These are phyloP conservation scores for Geranomyces variabilis DNA, from an alignment of 192 early-diverging fungal species.

Conservation along the genomic window DNA sequence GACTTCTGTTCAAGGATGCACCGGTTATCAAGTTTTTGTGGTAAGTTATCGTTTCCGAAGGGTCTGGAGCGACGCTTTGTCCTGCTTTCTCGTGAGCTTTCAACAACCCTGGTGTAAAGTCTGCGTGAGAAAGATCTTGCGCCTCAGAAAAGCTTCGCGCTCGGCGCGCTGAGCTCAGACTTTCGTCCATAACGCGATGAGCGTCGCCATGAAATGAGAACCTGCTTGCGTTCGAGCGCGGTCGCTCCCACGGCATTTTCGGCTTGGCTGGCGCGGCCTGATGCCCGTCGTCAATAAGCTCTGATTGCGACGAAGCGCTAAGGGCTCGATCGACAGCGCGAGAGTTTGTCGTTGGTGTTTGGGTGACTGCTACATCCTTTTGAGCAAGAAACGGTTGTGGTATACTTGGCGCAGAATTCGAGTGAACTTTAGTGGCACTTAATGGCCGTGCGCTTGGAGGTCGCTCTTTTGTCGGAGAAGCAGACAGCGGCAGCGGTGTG, in stretches of 20 bases:
- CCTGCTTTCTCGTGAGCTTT: too few relatives aligned
- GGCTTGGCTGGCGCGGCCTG: not conserved
- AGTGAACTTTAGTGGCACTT: not conserved
- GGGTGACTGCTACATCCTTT: not conserved
- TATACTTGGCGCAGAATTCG: conserved; percentile 10
- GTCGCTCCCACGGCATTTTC: conserved; percentile 30
- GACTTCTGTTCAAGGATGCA: too few relatives aligned
- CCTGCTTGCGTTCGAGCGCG: not conserved
- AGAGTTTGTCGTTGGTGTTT: not conserved
- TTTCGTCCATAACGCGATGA: not conserved
- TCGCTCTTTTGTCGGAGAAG: conserved; percentile 10
- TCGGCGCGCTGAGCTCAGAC: conserved; percentile 2
- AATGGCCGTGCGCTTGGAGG: not conserved
- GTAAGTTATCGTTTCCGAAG: too few relatives aligned
- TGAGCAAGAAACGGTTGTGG: conserved; percentile 12
- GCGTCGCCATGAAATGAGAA: conserved; percentile 23
- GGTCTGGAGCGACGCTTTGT: too few relatives aligned
- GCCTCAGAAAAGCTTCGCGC: conserved; percentile 16
- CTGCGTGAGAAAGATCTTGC: conserved; percentile 1
- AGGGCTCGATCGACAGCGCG: conserved; percentile 9
- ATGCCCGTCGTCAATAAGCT: conserved; percentile 4
- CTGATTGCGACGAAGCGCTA: conserved; percentile 17
- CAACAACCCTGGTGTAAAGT: not conserved
- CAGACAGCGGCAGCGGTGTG: conserved; percentile 24
- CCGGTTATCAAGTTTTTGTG: too few relatives aligned